Evolutionary conservation across 169 alveolate genomes (phyloP).

Genomic region (Plasmodium coatneyi): DNA sequence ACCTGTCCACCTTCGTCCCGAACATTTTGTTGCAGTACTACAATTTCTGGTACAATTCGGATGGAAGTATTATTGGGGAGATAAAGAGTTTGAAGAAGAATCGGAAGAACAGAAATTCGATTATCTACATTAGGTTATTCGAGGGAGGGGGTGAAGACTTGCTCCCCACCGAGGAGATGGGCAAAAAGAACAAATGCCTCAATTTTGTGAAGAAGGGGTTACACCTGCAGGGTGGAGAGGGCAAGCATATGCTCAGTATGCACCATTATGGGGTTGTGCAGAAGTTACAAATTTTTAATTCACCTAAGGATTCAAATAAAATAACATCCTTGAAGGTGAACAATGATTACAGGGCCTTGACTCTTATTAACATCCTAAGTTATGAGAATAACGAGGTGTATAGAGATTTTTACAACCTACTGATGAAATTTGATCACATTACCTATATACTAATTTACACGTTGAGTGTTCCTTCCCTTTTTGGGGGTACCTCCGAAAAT

Average conservation of each 20-base stretch:
- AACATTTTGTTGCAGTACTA: constrained; percentile 40
- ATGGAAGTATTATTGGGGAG: constrained; percentile 68
- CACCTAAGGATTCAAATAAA: constrained; percentile 26
- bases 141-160: not conserved
- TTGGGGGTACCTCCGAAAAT: not conserved
- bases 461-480: constrained; percentile 31
- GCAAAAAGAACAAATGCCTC: not conserved
- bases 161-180: not conserved
- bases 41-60: constrained; percentile 48
- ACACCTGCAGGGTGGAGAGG: not conserved
- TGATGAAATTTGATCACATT: constrained; percentile 69
- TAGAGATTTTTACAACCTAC: constrained; percentile 48
- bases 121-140: constrained; percentile 45
- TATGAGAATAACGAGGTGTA: constrained; percentile 66
- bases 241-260: not conserved
- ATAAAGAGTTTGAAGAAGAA: constrained; percentile 47
- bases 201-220: not conserved
- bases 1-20: constrained; percentile 60
- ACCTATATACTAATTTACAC: constrained; percentile 63
- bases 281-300: constrained; percentile 15
- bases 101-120: constrained; percentile 55
- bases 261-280: constrained; percentile 51
- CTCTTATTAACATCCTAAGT: constrained; percentile 51
- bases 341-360: constrained; percentile 47
- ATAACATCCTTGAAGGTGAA: constrained; percentile 45